Percentiles rank a stretch among this genome's conserved stretches.
Conservation (phyloP, 2,329 filamentous ascomycete genomes). For the Capronia coronata region DNA sequence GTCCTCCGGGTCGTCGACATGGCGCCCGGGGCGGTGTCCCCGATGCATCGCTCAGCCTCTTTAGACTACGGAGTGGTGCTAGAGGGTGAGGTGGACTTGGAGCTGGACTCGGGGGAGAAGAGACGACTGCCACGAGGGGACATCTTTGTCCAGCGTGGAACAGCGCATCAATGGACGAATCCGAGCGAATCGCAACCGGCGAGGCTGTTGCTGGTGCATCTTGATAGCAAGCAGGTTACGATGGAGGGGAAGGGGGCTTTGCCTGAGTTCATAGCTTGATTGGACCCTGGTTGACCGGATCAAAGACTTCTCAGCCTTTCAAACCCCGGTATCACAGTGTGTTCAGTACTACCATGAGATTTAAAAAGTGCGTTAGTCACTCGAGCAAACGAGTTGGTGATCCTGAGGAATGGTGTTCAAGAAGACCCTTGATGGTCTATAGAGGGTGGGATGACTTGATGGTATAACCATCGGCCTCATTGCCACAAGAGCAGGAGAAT, state of each 20-base stretch:
- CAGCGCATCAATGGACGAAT: slow-evolving; percentile 35
- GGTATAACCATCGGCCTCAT: too few species aligned
- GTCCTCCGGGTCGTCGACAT: slow-evolving; percentile 36
- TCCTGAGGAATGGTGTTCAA: too few species aligned
- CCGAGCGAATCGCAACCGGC: slow-evolving; percentile 26
- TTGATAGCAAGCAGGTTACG: slow-evolving; percentile 16
- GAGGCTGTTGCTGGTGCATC: slow-evolving; percentile 23
- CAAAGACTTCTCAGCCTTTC: too few species aligned
- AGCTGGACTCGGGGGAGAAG: slow-evolving; percentile 47
- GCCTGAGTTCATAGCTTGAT: slow-evolving; percentile 9
- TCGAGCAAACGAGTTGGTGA: too few species aligned
- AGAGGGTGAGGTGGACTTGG: slow-evolving; percentile 48
- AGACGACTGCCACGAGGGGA: slow-evolving; percentile 45
- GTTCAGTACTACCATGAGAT: too few species aligned
- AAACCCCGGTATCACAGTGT: too few species aligned
- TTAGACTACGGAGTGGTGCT: slow-evolving; percentile 51
- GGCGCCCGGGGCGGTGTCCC: slow-evolving; percentile 36
- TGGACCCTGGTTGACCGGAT: background rate
- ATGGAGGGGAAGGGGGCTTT: slow-evolving; percentile 17
- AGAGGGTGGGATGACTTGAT: too few species aligned
- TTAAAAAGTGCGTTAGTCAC: too few species aligned
- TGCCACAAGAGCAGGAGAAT: too few species aligned
- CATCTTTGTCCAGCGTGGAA: slow-evolving; percentile 23
- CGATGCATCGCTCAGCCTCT: slow-evolving; percentile 50
- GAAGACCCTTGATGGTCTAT: too few species aligned